Conservation (phyloP, 805 yeast species). For the Ogataea populi-albae region DNA sequence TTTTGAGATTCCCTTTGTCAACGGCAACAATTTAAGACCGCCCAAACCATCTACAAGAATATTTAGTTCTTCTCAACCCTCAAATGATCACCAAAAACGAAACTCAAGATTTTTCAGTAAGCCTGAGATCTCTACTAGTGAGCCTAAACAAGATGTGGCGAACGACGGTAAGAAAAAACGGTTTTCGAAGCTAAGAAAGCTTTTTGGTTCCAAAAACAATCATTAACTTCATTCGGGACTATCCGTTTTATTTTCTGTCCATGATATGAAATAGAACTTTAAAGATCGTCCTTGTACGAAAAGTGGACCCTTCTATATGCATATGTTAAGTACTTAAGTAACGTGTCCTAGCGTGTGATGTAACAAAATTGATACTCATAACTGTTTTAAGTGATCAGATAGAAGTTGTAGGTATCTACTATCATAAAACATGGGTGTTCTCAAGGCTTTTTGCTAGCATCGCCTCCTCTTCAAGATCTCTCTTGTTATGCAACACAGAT, state of each 20-base stretch:
- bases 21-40: conserved; percentile 16
- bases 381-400: no score
- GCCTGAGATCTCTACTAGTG: conserved; percentile 13
- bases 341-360: no score
- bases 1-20: conserved; percentile 14
- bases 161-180: conserved; percentile 31
- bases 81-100: conserved; percentile 5
- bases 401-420: no score
- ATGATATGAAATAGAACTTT: no score
- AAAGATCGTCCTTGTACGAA: no score
- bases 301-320: no score
- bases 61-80: conserved; percentile 20
- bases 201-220: conserved; percentile 28
- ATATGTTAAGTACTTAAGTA: no score
- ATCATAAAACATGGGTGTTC: conserved; percentile 1
- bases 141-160: conserved; percentile 2
- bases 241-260: no score
- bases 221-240: not conserved
- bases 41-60: conserved; percentile 25
- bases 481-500: conserved; percentile 19
- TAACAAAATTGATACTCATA: no score
- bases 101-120: conserved; percentile 28
- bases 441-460: conserved; percentile 12
- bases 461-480: conserved; percentile 15
- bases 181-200: conserved; percentile 34